Conservation (phyloP, 2,329 filamentous ascomycete genomes). For the Phaeosphaeriaceae sp. region DNA sequence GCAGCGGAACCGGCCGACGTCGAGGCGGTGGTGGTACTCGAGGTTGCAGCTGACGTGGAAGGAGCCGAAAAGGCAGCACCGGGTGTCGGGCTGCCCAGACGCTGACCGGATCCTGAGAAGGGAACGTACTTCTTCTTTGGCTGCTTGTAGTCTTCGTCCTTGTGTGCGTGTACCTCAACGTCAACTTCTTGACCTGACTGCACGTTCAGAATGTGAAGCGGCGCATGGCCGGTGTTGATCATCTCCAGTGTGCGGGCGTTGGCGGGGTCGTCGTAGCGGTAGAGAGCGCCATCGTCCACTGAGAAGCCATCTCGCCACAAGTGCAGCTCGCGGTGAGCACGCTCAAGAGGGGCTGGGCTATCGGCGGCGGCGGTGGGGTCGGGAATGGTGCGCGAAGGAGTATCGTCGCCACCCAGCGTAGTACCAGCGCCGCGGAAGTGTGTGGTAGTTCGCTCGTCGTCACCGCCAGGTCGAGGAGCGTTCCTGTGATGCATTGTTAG, state of each 20-base stretch:
- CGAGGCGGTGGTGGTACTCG: conserved; percentile 35
- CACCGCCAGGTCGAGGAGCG: conserved; percentile 62
- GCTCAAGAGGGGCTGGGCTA: conserved; percentile 51
- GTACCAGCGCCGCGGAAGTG: conserved; percentile 75
- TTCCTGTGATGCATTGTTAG: conserved; percentile 58
- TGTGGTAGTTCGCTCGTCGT: conserved; percentile 58
- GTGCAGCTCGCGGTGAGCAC: conserved; percentile 74
- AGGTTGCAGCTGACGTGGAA: conserved; percentile 44
- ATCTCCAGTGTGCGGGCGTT: conserved; percentile 75
- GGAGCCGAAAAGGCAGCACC: conserved; percentile 54
- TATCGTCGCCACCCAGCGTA: conserved; percentile 79
- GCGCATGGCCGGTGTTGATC: conserved; percentile 79
- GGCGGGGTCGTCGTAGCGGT: conserved; percentile 78
- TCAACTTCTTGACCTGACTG: conserved; percentile 77
- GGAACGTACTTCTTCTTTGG: conserved; percentile 79
- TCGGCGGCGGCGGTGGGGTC: conserved; percentile 59
- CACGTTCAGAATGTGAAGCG: conserved; percentile 79
- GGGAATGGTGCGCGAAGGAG: conserved; percentile 71
- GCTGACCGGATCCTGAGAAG: conserved; percentile 74
- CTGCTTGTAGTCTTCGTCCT: conserved; percentile 74
- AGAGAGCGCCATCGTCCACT: conserved; percentile 80
- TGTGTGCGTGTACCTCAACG: conserved; percentile 76
- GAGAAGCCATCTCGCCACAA: conserved; percentile 87
- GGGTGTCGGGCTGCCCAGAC: conserved; percentile 79
- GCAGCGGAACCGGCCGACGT: conserved; percentile 46